Evolutionary conservation across 805 yeast genomes (phyloP).

Genomic region (Candida multigemmis): DNA sequence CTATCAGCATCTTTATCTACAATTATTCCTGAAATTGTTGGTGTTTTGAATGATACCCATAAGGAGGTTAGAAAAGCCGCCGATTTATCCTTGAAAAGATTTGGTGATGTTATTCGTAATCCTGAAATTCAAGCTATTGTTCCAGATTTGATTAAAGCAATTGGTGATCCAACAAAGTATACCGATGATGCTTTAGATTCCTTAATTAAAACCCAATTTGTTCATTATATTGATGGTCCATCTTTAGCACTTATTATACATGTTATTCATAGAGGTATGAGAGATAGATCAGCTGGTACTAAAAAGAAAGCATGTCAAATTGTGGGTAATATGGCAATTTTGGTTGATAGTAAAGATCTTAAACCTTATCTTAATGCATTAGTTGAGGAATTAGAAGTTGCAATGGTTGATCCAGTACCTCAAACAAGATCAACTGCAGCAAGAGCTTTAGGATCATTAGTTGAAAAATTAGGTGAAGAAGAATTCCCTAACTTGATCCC

Average conservation of each 20-base stretch:
- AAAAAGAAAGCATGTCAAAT: constrained; percentile 94
- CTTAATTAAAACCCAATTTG: constrained; percentile 83
- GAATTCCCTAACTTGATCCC: constrained; percentile 89
- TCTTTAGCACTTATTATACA: constrained; percentile 91
- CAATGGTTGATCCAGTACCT: constrained; percentile 99
- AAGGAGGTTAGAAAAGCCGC: constrained; percentile 97
- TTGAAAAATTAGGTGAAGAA: constrained; percentile 94
- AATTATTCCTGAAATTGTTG: constrained; percentile 94
- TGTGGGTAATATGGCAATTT: constrained; percentile 96
- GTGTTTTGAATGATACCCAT: constrained; percentile 89
- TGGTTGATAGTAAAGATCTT: constrained; percentile 83
- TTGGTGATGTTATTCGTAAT: constrained; percentile 94
- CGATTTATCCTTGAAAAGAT: constrained; percentile 75
- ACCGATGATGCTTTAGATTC: constrained; percentile 85
- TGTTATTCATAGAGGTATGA: constrained; percentile 92
- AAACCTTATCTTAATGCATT: constrained; percentile 73
- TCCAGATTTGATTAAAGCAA: constrained; percentile 80
- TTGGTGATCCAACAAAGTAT: constrained; percentile 88
- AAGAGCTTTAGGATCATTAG: constrained; percentile 91
- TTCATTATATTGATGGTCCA: constrained; percentile 97
- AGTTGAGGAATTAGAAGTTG: constrained; percentile 75
- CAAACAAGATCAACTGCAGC: constrained; percentile 96
- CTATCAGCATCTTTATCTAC: constrained; percentile 80
- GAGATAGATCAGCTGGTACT: constrained; percentile 85
- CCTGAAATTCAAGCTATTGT: constrained; percentile 94